Evolutionary conservation across 192 early-diverging fungal species (phyloP).

Genomic region (Mortierella hygrophila): DNA sequence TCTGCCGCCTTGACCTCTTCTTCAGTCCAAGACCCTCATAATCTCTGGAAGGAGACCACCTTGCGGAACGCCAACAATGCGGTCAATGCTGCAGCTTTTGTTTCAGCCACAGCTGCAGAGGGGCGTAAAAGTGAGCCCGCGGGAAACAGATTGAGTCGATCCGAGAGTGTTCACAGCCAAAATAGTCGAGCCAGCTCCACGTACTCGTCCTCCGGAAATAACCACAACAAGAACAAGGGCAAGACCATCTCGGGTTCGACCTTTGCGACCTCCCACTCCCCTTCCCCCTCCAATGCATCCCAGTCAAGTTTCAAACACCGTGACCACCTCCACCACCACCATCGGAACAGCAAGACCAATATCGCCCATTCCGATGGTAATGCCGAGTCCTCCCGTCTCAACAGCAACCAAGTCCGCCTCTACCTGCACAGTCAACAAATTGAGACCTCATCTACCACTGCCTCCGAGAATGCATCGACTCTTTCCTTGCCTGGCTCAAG

Average conservation of each 20-base stretch:
- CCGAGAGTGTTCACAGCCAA: constrained; percentile 22
- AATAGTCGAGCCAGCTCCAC: constrained; percentile 20
- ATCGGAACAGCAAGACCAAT: constrained; percentile 12
- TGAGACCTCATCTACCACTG: background rate
- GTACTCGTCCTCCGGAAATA: constrained; percentile 12
- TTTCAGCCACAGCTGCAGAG: constrained; percentile 20
- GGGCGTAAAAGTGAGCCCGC: constrained; percentile 16
- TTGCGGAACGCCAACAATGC: constrained; percentile 30
- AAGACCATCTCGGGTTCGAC: constrained; percentile 35
- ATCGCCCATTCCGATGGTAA: constrained; percentile 8
- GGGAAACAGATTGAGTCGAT: background rate
- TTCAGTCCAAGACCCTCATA: constrained; percentile 23
- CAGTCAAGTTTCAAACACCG: constrained; percentile 16
- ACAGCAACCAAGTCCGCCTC: background rate
- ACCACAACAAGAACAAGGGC: background rate
- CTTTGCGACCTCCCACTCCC: constrained; percentile 23
- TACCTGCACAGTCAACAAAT: constrained; percentile 8
- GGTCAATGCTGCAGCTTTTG: no score
- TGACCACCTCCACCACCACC: background rate
- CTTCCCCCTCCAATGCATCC: constrained; percentile 35
- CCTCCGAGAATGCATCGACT: constrained; percentile 22
- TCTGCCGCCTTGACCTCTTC: background rate
- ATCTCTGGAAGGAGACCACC: constrained; percentile 34
- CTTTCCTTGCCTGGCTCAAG: constrained; percentile 42
- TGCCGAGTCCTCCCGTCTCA: background rate